phyloP scores from a whole-genome alignment of 2,329 filamentous ascomycete species.

The Monosporascus cannonballus region DNA sequence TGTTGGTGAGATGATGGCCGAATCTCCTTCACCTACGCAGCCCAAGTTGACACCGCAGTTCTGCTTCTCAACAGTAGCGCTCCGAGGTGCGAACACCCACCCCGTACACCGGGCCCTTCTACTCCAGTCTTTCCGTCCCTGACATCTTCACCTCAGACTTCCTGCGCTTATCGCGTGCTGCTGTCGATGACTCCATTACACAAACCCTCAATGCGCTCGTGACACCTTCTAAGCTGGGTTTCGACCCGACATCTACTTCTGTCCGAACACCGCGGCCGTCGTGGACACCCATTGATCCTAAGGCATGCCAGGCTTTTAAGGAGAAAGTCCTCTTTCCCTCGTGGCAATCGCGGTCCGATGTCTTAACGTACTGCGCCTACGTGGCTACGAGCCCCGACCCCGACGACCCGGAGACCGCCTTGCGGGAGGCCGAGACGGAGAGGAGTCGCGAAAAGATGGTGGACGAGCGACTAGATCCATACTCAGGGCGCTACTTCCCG shows the following conservation, averaged over 20 bases:
- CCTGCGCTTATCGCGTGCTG: constrained; percentile 73
- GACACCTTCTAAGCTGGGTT: constrained; percentile 64
- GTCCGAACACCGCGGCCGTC: constrained; percentile 48
- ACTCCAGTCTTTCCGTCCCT: constrained; percentile 1
- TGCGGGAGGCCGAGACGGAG: constrained; percentile 64
- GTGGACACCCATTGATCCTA: constrained; percentile 49
- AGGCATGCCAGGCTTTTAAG: constrained; percentile 67
- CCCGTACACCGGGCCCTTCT: neutral
- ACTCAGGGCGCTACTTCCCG: constrained; percentile 77
- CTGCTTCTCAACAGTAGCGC: constrained; percentile 65
- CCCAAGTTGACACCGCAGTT: constrained; percentile 65
- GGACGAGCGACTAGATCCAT: constrained; percentile 87
- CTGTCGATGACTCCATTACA: constrained; percentile 87
- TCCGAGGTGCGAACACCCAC: constrained; percentile 53
- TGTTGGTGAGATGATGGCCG: constrained; percentile 37
- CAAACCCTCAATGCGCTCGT: constrained; percentile 88
- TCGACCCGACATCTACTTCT: constrained; percentile 74
- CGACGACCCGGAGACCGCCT: constrained; percentile 70
- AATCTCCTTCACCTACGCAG: constrained; percentile 25
- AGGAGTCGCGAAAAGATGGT: constrained; percentile 68
- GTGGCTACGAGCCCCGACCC: constrained; percentile 86
- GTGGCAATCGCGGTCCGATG: constrained; percentile 78
- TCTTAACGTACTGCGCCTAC: constrained; percentile 81
- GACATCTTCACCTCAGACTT: constrained; percentile 60
- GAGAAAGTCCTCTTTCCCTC: constrained; percentile 75